Base-by-base conservation (phyloP, 1,284 basidiomycete genomes). In the Gymnopus androsaceus region DNA sequence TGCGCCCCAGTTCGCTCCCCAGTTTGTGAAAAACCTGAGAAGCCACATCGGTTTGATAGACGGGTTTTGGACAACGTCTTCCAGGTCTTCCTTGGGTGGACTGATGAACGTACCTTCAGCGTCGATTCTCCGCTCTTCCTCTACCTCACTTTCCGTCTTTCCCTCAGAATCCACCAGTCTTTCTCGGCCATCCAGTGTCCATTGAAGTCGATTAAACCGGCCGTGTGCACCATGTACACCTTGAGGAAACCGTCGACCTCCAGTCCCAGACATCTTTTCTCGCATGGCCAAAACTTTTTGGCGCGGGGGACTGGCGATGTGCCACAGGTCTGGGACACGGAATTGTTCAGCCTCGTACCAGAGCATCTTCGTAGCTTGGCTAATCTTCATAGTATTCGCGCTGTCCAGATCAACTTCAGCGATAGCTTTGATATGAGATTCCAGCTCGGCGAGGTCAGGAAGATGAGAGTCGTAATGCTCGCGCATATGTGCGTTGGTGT, bases 41-140 rank as follows among this genome's bases (percentile, higher is more conserved):
- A 90, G 66, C 88, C 88, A 90, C 74, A 88, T 83, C 33, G 87
- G 86, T 59, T 83, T 83, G 68, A 87, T 82, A 21, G 69, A 74
- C 56, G 80, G 78, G 64, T 84, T 77, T 64, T 80, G 75, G 45
- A 83, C 78, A 14, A 78, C 78, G 59, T 84, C 83, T 40, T 75
- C 79, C 44, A 72, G 73, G 50, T 81, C 81, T 25, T 80, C 81
- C 37, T 73, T 58, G 49, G 68, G 61, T 42, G 50, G 54, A 21
- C 28, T 60, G 9, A 61, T 60, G 27, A 63, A 61, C 47, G 48
- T 63, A 41, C 66, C 69, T 51, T 69, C 63, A 21, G 68, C 72
- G 33, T 79, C 80, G 4, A 82, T 68, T 49, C 64, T 72, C 38
- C 69, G 71, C 67, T 91, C 89, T 61, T 90, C 88, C 63, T 86